Evolutionary conservation across 2,329 filamentous ascomycete species (phyloP).

Genomic region (Acrocalymma vagum): DNA sequence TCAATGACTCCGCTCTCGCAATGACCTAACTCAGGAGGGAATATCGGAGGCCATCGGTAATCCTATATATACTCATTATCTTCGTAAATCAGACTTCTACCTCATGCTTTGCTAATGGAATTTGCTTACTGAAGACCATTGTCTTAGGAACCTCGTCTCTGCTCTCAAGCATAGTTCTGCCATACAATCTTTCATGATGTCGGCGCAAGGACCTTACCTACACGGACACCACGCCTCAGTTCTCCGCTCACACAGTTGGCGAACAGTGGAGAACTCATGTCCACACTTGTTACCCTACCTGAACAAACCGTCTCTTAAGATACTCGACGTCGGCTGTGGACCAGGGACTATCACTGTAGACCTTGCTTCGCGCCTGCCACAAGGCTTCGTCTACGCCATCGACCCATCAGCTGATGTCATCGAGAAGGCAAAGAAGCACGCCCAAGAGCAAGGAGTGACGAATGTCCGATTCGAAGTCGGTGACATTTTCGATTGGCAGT

Average conservation of each 20-base stretch:
- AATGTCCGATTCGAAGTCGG: conserved; percentile 52
- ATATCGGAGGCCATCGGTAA: too few relatives aligned
- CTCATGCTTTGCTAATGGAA: too few relatives aligned
- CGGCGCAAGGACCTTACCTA: conserved; percentile 47
- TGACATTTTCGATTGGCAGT: conserved; percentile 53
- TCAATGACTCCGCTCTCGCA: too few relatives aligned
- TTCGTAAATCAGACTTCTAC: too few relatives aligned
- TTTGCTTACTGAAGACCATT: too few relatives aligned
- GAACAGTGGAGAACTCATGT: conserved; percentile 55
- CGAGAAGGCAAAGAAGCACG: conserved; percentile 48
- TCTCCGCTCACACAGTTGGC: conserved; percentile 54
- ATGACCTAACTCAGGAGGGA: too few relatives aligned
- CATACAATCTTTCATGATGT: too few relatives aligned
- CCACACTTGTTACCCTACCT: conserved; percentile 48
- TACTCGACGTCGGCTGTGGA: conserved; percentile 59
- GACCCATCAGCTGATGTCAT: conserved; percentile 56
- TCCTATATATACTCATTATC: too few relatives aligned
- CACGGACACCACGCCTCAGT: conserved; percentile 53
- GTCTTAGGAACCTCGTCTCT: too few relatives aligned
- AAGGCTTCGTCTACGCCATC: conserved; percentile 55
- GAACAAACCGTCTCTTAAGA: conserved; percentile 33
- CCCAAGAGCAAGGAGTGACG: conserved; percentile 42
- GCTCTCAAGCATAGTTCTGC: too few relatives aligned
- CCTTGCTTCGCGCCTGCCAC: conserved; percentile 52
- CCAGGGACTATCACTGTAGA: conserved; percentile 59